phyloP scores from a whole-genome alignment of 768 basidiomycete genomes.

The Leccinum truebloodii region DNA sequence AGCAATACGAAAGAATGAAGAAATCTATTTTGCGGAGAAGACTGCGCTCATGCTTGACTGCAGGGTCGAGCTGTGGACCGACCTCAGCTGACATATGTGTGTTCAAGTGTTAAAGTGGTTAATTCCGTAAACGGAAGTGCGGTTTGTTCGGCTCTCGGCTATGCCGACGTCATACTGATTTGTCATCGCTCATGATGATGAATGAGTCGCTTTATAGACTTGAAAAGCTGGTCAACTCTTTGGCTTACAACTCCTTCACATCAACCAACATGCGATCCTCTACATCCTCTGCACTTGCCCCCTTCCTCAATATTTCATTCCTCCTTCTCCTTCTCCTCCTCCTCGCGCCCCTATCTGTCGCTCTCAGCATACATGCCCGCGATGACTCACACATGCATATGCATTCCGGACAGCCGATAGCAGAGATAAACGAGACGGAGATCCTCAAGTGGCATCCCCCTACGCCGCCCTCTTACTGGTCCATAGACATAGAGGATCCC shows the following conservation, averaged over 20 bases:
- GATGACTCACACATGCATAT: constrained; percentile 47
- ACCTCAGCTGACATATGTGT: neutral
- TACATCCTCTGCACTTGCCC: neutral
- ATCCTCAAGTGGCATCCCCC: constrained; percentile 62
- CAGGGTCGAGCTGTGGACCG: neutral
- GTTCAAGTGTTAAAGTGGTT: neutral
- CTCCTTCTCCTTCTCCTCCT: constrained; percentile 11
- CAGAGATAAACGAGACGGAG: constrained; percentile 78
- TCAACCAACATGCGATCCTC: constrained; percentile 12
- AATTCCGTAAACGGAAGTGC: neutral
- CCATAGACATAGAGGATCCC: constrained; percentile 67
- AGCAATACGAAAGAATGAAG: constrained; percentile 71
- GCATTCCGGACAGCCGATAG: constrained; percentile 48
- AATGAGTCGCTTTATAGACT: neutral
- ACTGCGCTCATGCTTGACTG: constrained; percentile 39
- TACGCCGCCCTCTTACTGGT: constrained; percentile 81
- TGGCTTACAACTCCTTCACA: neutral
- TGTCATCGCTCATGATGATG: constrained; percentile 4
- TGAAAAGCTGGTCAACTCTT: neutral
- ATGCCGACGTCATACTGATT: constrained; percentile 16
- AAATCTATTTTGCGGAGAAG: constrained; percentile 64
- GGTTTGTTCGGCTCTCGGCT: neutral
- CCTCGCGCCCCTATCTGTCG: constrained; percentile 16
- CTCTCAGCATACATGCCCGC: constrained; percentile 15
- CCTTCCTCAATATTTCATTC: neutral